Base-by-base conservation (phyloP, 169 alveolate genomes). In the Plasmodium fragile region DNA sequence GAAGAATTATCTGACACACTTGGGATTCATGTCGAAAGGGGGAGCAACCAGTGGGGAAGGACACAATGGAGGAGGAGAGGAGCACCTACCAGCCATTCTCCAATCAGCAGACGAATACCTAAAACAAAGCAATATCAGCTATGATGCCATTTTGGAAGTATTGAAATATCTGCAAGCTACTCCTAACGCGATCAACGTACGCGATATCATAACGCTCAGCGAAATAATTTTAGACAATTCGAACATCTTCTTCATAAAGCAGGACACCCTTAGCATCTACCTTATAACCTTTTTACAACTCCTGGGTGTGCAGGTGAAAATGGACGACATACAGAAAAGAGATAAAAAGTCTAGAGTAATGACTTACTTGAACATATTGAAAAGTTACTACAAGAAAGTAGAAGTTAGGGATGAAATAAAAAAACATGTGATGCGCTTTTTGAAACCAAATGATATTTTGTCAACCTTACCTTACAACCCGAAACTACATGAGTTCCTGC, bases 61-160 rank as follows among this genome's bases (percentile, higher is more conserved):
- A 30, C 0, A 4, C 16, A 39, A 1, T 10, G 10, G 4, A 18
- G 22, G 30, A 18, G 10, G 4, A 18, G 22, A 49, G 34, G 22
- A 49, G 2, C 39, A 73, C 22, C 39, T 53, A 13, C 22, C 36
- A 11, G 49, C 34, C 32, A 55, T 85, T n/a, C n/a, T n/a, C 22
- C 53, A 72, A 6, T 49, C 81, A 0, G 32, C 69, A n/a, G 25
- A 53, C 1, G 80, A 72, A 0, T 53, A 34, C 59, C 59, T 85
- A 52, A 85, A 59, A 49, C 16, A 73, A 30, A 32, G 43, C 4
- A 39, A 39, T 8, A 2, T 85, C 39, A 85, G 43, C 53, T 85
- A 85, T 41, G 78, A 34, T 6, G 41, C 93, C 25, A 73, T 85
- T 30, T 32, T 85, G 34, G 93, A 85, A 32, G 45, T 85, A n/a